Conservation (phyloP, 2,329 filamentous ascomycete species). For the Trichoderma harzianum region DNA sequence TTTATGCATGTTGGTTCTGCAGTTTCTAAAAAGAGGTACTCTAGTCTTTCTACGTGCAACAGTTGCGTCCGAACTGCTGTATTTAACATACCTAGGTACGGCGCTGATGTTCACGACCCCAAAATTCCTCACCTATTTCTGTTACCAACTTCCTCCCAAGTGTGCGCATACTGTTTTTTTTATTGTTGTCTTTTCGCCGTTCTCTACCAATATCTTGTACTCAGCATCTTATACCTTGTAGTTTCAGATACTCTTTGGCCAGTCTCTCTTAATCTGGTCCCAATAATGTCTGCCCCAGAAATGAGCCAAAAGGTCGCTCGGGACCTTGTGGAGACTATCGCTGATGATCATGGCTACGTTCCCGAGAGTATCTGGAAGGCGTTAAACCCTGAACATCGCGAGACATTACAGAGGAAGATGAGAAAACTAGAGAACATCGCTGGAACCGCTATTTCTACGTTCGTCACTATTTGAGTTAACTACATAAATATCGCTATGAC, state of each 20-base stretch:
- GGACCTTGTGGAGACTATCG: neutral
- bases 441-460: neutral
- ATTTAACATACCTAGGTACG: neutral
- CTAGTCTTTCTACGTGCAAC: neutral
- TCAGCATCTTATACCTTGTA: neutral
- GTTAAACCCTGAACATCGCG: neutral
- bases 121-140: too few relatives aligned
- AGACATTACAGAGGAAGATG: neutral
- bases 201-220: neutral
- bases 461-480: neutral
- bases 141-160: neutral
- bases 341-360: neutral
- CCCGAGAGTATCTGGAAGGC: neutral
- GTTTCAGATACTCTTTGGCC: neutral
- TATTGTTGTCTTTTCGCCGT: neutral
- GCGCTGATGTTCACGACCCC: neutral
- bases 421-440: neutral
- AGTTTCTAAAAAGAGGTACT: neutral
- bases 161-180: neutral
- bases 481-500: neutral
- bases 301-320: neutral
- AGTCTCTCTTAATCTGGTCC: neutral
- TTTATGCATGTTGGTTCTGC: neutral
- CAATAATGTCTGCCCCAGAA: neutral
- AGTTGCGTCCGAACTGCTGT: neutral